Base-by-base conservation (phyloP, 2,329 filamentous ascomycete genomes). In the Calonectria hawksworthii region DNA sequence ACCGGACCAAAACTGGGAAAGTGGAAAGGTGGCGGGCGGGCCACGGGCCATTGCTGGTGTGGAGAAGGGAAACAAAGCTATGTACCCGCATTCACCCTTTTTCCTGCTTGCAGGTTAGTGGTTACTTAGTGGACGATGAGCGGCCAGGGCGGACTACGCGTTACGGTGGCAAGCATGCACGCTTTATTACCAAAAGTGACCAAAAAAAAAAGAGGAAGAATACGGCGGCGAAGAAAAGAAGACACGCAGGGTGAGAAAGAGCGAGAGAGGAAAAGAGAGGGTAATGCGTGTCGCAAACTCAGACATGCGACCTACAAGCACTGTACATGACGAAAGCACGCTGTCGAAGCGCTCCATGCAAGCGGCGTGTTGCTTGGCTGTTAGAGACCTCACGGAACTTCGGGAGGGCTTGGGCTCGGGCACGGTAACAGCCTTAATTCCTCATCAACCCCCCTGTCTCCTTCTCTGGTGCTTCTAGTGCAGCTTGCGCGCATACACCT, bases 341-440 rank as follows among this genome's bases (percentile, higher is more conserved):
- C 56, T 41, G 56, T 61, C 56, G 56, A 61, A 38, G 56, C 56
- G 56, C 56, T 61, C 56, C 56, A 61, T 61, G 56, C 56, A 61
- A 61, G 34, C 38, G 41, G 26, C 56, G 36, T 61, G 56, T 41
- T 61, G 56, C 23, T 61, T 41, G 34, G 32, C 54, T 38, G 56
- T 61, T 41, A 38, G 56, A 61, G 56, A 61, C 23, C 21, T 61
- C 56, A 32, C 56, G 68, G 44, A 38, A 63, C 67, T 63, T 47
- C 44, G 44, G 69, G 34, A 61, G 56, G 38, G 61, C 61, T 47
- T 47, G 61, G 61, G 61, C 61, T 65, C 28, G 61, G 38, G 61
- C 61, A 77, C 75, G 76, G 23, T 70, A 68, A 70, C 77, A 77
- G 78, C 75, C 73, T 78, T 78, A 75, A 74, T 79, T 70, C 67